phyloP scores from a whole-genome alignment of 192 early-diverging fungal species.

The Coemansia sp. region DNA sequence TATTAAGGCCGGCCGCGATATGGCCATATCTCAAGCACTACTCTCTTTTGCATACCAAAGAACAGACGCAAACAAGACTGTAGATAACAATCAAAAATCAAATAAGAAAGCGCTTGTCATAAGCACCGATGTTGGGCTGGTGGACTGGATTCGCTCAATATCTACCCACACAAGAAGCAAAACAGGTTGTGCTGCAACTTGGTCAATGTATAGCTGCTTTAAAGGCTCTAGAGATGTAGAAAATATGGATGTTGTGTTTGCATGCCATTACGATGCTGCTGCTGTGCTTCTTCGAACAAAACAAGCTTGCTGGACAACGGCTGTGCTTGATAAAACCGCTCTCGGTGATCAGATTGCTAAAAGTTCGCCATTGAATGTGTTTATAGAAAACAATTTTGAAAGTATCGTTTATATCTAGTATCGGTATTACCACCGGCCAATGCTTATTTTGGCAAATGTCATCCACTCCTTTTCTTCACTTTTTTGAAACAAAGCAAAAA shows the following conservation, averaged over 20 bases:
- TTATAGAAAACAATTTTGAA: neutral
- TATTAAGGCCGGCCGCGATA: neutral
- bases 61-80: neutral
- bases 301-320: neutral
- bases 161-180: neutral
- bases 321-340: slow-evolving; percentile 1
- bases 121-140: slow-evolving; percentile 20
- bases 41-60: neutral
- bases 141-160: slow-evolving; percentile 24
- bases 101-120: slow-evolving; percentile 7
- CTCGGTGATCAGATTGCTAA: neutral
- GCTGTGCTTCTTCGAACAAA: slow-evolving; percentile 3
- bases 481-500: too few relatives aligned
- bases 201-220: neutral
- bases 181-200: neutral
- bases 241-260: neutral
- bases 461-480: neutral
- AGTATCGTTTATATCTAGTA: neutral
- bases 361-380: neutral
- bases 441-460: neutral
- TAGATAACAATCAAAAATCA: neutral
- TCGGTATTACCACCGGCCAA: neutral
- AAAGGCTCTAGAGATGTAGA: neutral
- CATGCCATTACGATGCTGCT: neutral
- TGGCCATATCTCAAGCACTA: neutral